These are phyloP conservation scores for Oemleria cerasiformis DNA, from an alignment of 306 rosid species.

Conservation along the genomic window DNA sequence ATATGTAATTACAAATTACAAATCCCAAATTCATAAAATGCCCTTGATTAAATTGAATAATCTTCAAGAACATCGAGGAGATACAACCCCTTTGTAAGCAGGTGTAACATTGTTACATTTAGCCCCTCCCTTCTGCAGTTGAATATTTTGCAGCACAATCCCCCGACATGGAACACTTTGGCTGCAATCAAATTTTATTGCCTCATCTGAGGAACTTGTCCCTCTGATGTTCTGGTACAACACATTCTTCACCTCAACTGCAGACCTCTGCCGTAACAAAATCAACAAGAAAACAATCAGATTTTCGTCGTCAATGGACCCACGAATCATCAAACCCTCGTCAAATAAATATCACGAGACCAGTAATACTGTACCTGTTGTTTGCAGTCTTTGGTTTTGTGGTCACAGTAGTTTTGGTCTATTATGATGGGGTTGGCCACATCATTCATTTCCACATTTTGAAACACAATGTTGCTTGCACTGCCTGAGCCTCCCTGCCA, in stretches of 20 bases:
- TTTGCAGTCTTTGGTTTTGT: conserved; percentile 37
- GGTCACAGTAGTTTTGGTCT: conserved; percentile 68
- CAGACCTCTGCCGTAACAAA: conserved; percentile 29
- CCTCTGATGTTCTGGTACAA: conserved; percentile 56
- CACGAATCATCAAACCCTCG: neutral
- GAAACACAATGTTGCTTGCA: conserved; percentile 55
- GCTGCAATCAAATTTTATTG: conserved; percentile 56
- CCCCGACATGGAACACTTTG: conserved; percentile 44
- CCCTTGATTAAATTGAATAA: neutral
- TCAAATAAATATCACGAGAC: no score
- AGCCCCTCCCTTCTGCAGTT: conserved; percentile 23
- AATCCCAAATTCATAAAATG: neutral
- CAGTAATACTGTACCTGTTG: conserved; percentile 31
- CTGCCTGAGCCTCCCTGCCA: conserved; percentile 87
- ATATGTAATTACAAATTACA: neutral
- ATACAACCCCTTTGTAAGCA: conserved; percentile 17
- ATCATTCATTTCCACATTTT: conserved; percentile 53
- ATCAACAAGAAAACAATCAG: neutral
- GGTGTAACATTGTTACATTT: conserved; percentile 10
- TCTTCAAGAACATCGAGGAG: conserved; percentile 14
- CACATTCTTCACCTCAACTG: conserved; percentile 53
- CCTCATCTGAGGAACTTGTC: conserved; percentile 45
- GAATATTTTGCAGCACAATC: conserved; percentile 41
- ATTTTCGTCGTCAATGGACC: neutral
- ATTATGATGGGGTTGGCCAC: conserved; percentile 67